A percentile compares a stretch with the other conserved stretches of the same genome.
These are phyloP conservation scores for Triticum turgidum DNA, from an alignment of 176 grass and related monocot species.

Conservation along the genomic window DNA sequence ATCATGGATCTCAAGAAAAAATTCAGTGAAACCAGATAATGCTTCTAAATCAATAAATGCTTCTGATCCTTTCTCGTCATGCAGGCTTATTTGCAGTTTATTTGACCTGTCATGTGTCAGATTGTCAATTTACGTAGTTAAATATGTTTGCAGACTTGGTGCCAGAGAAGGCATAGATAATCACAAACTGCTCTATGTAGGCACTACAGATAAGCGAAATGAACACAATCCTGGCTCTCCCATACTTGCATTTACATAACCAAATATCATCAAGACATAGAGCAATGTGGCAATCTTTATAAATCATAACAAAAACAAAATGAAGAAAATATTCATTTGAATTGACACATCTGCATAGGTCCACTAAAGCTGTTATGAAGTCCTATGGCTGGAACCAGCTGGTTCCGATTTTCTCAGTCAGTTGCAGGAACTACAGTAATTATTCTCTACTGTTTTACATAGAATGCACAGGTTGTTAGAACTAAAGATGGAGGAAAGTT, in stretches of 20 bases:
- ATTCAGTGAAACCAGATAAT: conserved; percentile 77
- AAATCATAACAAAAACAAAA: conserved; percentile 13
- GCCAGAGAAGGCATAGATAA: not conserved
- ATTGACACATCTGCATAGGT: conserved; percentile 13
- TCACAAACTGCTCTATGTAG: conserved; percentile 5
- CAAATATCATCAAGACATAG: not conserved
- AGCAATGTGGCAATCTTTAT: not conserved
- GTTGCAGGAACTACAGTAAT: conserved; percentile 1
- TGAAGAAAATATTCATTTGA: not conserved
- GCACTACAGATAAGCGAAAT: not conserved
- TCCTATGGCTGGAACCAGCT: not conserved
- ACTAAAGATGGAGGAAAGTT: not conserved
- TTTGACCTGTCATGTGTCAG: conserved; percentile 57
- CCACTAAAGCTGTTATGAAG: conserved; percentile 1
- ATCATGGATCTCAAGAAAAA: conserved; percentile 65
- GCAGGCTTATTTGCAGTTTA: conserved; percentile 63
- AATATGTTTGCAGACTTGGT: not conserved
- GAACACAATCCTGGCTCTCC: conserved; percentile 8
- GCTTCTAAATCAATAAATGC: conserved; percentile 61
- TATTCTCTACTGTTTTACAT: no score
- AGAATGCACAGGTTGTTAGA: not conserved
- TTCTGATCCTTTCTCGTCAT: conserved; percentile 46
- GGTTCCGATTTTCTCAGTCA: not conserved
- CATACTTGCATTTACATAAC: conserved; percentile 16
- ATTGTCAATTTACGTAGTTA: conserved; percentile 25